A percentile compares a stretch with the other conserved stretches of the same genome.
Evolutionary conservation across 1,139 yeast species (phyloP).

Genomic region (Nadsonia starkeyi-henricii): DNA sequence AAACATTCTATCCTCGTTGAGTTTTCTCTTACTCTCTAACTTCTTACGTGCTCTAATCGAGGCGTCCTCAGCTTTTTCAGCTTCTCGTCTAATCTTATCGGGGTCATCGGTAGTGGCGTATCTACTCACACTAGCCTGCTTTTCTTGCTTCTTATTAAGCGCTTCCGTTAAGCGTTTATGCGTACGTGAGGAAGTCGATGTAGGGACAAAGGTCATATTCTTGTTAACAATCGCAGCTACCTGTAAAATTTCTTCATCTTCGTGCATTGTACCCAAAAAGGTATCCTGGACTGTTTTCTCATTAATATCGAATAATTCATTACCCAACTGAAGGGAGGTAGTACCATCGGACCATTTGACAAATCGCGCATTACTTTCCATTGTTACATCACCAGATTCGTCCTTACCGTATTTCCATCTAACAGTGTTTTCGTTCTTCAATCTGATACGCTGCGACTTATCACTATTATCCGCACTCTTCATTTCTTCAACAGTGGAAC

Average conservation of each 20-base stretch:
- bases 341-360: slow-evolving; percentile 93
- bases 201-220: slow-evolving; percentile 66
- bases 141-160: slow-evolving; percentile 46
- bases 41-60: slow-evolving; percentile 28
- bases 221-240: slow-evolving; percentile 29
- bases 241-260: slow-evolving; percentile 59
- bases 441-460: slow-evolving; percentile 35
- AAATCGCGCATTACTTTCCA: slow-evolving; percentile 81
- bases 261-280: slow-evolving; percentile 57
- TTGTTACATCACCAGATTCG: slow-evolving; percentile 43
- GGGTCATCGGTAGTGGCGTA: slow-evolving; percentile 82
- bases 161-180: slow-evolving; percentile 72
- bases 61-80: slow-evolving; percentile 57
- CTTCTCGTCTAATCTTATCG: slow-evolving; percentile 62
- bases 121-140: slow-evolving; percentile 45
- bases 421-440: slow-evolving; percentile 66
- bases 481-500: slow-evolving; percentile 29
- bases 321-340: slow-evolving; percentile 71
- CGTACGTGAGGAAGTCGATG: slow-evolving; percentile 70
- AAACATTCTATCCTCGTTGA: slow-evolving; percentile 45
- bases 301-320: slow-evolving; percentile 71
- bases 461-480: slow-evolving; percentile 37
- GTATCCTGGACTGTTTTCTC: slow-evolving; percentile 55
- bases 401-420: slow-evolving; percentile 82
- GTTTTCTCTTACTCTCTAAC: slow-evolving; percentile 44